Base-by-base conservation (phyloP, 768 basidiomycete genomes). In the Russula emetica region DNA sequence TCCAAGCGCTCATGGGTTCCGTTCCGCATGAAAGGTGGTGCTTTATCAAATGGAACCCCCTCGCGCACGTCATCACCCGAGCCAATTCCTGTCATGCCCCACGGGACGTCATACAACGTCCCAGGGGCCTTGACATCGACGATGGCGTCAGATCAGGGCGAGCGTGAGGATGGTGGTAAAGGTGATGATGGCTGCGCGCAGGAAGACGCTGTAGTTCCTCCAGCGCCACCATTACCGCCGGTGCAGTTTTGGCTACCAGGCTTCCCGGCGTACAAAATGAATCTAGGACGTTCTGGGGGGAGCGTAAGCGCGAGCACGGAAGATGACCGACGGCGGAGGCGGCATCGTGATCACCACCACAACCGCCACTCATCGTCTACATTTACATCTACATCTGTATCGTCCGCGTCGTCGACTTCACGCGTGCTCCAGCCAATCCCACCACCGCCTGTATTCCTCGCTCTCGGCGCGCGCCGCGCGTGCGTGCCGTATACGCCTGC, bases 211-310 rank as follows among this genome's bases (percentile, higher is more conserved):
- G 50, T 62, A 2, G 47, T 68, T n/a, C 67, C 67, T 22, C 67
- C 56, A 10, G 60, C 34, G 28, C 61, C 62, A 2, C 67, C 66
- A 2, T 47, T 69, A 8, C 67, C 67, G 16, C 67, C 67, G 0
- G 60, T 69, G 14, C 67, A 69, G 47, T 69, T 69, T 59, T 69
- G 67, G 67, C 40, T 69, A 16, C 67, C 67, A 0, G 67, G 67
- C 7, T 63, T 59, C 22, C 67, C 67, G 9, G 59, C 67, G 24
- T 66, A 58, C 18, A 62, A 62, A 26, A 30, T 60, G 28, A 40
- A 16, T n/a, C 22, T 49, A 13, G 45, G 26, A 10, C 52, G 30
- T 5, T 22, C 53, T 16, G 13, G 9, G n/a, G 22, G 9, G 49
- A 28, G 3, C 32, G 30, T 11, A 2, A 24, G 32, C 8, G 44